A percentile compares a stretch with the other conserved stretches of the same genome.
These are phyloP conservation scores for Volvox africanus DNA, from an alignment of 139 green algal genomes.

Conservation along the genomic window DNA sequence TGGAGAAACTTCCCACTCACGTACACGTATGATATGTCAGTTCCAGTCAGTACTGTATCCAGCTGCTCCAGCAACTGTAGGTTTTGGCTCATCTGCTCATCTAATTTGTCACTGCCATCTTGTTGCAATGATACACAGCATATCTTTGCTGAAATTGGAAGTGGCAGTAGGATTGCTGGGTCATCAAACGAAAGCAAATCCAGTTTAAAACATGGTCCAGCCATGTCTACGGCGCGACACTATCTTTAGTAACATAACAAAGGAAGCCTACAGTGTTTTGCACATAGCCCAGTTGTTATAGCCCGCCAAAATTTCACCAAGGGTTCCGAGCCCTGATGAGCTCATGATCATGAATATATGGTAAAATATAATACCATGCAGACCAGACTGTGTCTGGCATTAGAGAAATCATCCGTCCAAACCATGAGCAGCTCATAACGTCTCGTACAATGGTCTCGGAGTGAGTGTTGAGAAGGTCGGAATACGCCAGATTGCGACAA, in stretches of 20 bases:
- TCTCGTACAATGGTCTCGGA: too few relatives aligned
- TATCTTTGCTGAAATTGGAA: background rate
- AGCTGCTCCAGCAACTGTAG: background rate
- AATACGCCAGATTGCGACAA: too few relatives aligned
- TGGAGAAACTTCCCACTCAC: background rate
- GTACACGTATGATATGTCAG: slow-evolving; percentile 34
- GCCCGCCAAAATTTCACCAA: background rate
- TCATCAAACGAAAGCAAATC: slow-evolving; percentile 33
- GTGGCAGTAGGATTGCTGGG: slow-evolving; percentile 10
- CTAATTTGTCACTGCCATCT: background rate
- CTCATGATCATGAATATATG: too few relatives aligned
- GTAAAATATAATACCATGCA: too few relatives aligned
- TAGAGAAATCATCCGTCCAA: too few relatives aligned
- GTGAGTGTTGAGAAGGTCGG: too few relatives aligned
- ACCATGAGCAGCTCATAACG: too few relatives aligned
- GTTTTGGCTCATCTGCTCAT: background rate
- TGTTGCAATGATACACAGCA: background rate
- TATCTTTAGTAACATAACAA: background rate
- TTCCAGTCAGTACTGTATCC: background rate
- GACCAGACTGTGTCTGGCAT: too few relatives aligned
- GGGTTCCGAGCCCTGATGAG: too few relatives aligned
- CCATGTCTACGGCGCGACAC: background rate
- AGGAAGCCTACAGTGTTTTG: background rate
- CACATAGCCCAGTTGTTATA: background rate
- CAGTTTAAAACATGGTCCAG: slow-evolving; percentile 11